Evolutionary conservation across 495 filamentous ascomycete species (phyloP).

Genomic region (Penicillium tannophilum): DNA sequence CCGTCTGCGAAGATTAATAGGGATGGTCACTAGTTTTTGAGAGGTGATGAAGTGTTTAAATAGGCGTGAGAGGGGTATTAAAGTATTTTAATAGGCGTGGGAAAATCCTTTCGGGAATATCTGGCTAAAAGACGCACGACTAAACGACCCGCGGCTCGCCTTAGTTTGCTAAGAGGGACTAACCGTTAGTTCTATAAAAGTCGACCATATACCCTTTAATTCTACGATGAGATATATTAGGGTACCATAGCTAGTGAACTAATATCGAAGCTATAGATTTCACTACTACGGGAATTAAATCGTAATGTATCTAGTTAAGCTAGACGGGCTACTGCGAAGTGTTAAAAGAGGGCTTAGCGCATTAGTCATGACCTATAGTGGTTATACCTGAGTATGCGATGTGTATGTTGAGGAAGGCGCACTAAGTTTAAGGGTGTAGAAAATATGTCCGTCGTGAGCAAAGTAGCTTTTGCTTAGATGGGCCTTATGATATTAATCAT

Average conservation of each 20-base stretch:
- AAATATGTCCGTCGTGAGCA: not conserved
- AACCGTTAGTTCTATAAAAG: not conserved
- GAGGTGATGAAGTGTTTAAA: not conserved
- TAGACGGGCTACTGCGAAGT: not conserved
- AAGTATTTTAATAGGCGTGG: not conserved
- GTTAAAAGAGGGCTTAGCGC: not conserved
- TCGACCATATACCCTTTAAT: not conserved
- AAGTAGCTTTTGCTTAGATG: not conserved
- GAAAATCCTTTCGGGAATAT: not conserved
- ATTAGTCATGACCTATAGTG: not conserved
- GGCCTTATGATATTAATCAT: not conserved
- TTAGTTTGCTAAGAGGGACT: conserved; percentile 1
- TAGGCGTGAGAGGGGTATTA: not conserved
- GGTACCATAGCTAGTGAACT: not conserved
- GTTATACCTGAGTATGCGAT: not conserved
- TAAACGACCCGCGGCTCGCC: not conserved
- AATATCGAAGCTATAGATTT: not conserved
- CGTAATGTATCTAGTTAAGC: not conserved
- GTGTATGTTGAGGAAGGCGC: not conserved
- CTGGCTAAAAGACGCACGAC: not conserved
- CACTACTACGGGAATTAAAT: not conserved
- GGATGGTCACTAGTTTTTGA: not conserved
- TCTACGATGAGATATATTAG: not conserved
- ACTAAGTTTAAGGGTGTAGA: not conserved
- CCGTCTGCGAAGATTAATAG: not conserved